Percentiles rank a stretch among this genome's conserved stretches.
These are phyloP conservation scores for Fusarium torulosum DNA, from an alignment of 2,329 filamentous ascomycete species.

Conservation along the genomic window DNA sequence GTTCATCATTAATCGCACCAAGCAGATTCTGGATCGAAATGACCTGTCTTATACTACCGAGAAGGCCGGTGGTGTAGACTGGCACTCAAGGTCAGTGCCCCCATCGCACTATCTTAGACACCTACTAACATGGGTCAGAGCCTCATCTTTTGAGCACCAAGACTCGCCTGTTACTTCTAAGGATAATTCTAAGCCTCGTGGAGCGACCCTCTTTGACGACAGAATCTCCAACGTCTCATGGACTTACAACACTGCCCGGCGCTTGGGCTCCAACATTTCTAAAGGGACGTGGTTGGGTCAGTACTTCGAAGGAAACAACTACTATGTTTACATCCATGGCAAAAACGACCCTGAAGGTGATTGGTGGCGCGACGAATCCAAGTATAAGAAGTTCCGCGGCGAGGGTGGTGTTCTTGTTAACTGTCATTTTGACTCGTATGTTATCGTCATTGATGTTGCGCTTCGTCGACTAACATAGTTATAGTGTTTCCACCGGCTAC, in stretches of 20 bases:
- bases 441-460: conserved; percentile 2
- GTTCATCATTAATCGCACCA: conserved; percentile 79
- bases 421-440: conserved; percentile 86
- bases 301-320: conserved; percentile 94
- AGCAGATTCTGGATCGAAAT: conserved; percentile 76
- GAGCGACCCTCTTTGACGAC: conserved; percentile 82
- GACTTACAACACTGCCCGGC: conserved; percentile 44
- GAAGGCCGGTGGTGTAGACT: conserved; percentile 50
- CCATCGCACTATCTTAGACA: not conserved
- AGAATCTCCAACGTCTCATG: conserved; percentile 82
- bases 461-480: conserved; percentile 31
- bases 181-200: conserved; percentile 29
- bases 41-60: conserved; percentile 62
- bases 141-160: conserved; percentile 1
- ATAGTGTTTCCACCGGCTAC: conserved; percentile 87
- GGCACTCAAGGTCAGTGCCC: conserved; percentile 44
- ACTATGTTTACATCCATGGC: conserved; percentile 91
- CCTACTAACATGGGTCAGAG: conserved; percentile 22
- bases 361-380: conserved; percentile 73
- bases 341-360: conserved; percentile 76
- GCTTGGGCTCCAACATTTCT: conserved; percentile 35
- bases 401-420: conserved; percentile 90
- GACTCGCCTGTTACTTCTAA: not conserved
- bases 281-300: conserved; percentile 60
- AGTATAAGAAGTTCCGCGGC: conserved; percentile 62